Base-by-base conservation (phyloP, 805 yeast species). In the Metschnikowia shivogae region DNA sequence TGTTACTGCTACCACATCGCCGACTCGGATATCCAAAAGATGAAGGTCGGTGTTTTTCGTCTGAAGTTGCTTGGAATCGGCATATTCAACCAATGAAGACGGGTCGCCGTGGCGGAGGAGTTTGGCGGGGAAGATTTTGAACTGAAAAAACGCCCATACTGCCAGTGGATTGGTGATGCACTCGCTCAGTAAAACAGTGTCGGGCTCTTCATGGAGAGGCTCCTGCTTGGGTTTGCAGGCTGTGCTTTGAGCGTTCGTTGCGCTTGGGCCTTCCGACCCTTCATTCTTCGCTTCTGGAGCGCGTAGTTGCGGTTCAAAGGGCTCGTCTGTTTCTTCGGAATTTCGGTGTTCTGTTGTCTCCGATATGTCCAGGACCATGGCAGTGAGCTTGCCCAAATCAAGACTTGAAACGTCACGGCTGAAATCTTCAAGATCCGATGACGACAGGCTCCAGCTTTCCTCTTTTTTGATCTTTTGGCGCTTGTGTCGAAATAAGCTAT, bases 141-240 rank as follows among this genome's bases (percentile, higher is more conserved):
- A 65, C 45, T 72, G 69, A 50, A 71, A 73, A 12, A 70, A 67
- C 10, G 78, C 80, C 84, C 84, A 81, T 1, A 81, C 82, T 36
- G 77, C 70, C 6, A 50, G 49, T 0, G 43, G 43, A 30, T 53
- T 47, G 6, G 26, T 14, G 20, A 66, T 53, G 19, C 52, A 45
- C 1, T 43, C 44, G 30, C 32, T 27, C 7, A 34, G n/a, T 8
- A 54, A 37, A 1, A 35, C 31, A 3, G 43, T 44, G 50, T 42
- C 51, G 1, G 9, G 12, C 31, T 56, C 60, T 10, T 43, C 24
- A 5, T 43, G 13, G n/a, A 22, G 32, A 17, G 26, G 2, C 26
- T 32, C 36, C 33, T 17, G 36, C 20, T 17, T 49, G 52, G 3
- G 55, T 41, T 46, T 56, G 63, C 8, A 22, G 8, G 2, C 8